A percentile compares a stretch with the other conserved stretches of the same genome.
Evolutionary conservation across 352 stramenopile genomes (phyloP).

Genomic region (Globisporangium mamillatum): DNA sequence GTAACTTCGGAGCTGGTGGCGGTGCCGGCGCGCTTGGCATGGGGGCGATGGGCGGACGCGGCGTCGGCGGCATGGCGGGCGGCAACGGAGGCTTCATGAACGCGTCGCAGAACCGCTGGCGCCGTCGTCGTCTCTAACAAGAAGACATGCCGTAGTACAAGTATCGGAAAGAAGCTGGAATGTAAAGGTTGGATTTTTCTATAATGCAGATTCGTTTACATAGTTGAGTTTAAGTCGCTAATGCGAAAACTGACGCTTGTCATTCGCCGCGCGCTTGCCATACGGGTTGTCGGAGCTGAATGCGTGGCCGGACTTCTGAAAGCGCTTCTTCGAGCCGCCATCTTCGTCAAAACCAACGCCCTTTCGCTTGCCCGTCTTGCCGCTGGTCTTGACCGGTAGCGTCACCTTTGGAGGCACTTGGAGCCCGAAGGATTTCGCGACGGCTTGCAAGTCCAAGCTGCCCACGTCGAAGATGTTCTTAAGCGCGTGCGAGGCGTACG

Average conservation of each 20-base stretch:
- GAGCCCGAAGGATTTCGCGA: constrained; percentile 98
- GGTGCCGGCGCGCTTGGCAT: neutral
- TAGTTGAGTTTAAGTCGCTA: constrained; percentile 25
- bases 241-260: constrained; percentile 95
- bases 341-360: constrained; percentile 55
- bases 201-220: constrained; percentile 14
- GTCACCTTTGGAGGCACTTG: constrained; percentile 96
- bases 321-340: constrained; percentile 48
- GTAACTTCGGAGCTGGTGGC: neutral
- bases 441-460: constrained; percentile 94
- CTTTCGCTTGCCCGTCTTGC: constrained; percentile 77
- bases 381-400: constrained; percentile 87
- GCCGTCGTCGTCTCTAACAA: neutral
- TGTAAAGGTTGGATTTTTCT: constrained; percentile 2
- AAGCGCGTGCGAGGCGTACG: constrained; percentile 97
- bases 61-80: neutral
- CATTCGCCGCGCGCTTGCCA: constrained; percentile 82
- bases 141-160: neutral
- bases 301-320: constrained; percentile 86
- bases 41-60: constrained; percentile 1
- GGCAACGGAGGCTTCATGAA: neutral
- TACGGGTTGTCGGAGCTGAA: constrained; percentile 99
- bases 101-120: neutral
- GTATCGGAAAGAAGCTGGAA: neutral
- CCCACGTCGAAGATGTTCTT: constrained; percentile 99